Evolutionary conservation across 1,284 basidiomycete genomes (phyloP).

Genomic region (Puccinia horiana): DNA sequence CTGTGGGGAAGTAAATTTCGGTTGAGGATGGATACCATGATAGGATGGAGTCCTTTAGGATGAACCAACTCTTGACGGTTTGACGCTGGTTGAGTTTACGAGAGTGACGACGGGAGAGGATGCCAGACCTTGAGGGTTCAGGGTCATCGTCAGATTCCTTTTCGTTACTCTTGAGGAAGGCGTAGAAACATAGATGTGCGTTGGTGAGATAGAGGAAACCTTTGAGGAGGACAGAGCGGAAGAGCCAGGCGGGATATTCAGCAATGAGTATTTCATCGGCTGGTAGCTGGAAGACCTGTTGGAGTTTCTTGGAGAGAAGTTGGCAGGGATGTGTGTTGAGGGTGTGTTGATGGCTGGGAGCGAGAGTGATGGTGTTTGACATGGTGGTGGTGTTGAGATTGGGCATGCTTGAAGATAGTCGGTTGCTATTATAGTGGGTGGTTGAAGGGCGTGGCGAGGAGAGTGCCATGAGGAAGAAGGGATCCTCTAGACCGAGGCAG

Average conservation of each 20-base stretch:
- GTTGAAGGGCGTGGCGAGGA: too few relatives aligned
- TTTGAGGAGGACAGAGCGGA: constrained; percentile 69
- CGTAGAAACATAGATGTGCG: constrained; percentile 91
- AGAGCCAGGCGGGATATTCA: constrained; percentile 52
- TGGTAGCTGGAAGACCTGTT: constrained; percentile 23
- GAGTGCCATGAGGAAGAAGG: too few relatives aligned
- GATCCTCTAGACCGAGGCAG: too few relatives aligned
- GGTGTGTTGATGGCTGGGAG: not conserved
- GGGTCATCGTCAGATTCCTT: constrained; percentile 63
- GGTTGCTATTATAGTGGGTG: too few relatives aligned
- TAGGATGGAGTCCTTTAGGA: constrained; percentile 85
- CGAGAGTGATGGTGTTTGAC: not conserved
- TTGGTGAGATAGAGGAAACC: constrained; percentile 95
- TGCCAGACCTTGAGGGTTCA: constrained; percentile 81
- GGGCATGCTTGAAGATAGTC: not conserved
- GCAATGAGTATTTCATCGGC: constrained; percentile 53
- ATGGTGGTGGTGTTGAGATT: not conserved
- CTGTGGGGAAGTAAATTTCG: constrained; percentile 96
- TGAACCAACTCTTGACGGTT: constrained; percentile 89
- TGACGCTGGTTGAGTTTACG: constrained; percentile 69
- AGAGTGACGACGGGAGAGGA: constrained; percentile 73
- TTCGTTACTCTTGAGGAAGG: constrained; percentile 66
- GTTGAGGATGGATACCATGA: constrained; percentile 78
- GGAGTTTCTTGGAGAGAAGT: not conserved
- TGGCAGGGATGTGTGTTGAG: not conserved